Evolutionary conservation across 371 early-diverging fungal genomes (phyloP).

Genomic region (Mucor mucedo): DNA sequence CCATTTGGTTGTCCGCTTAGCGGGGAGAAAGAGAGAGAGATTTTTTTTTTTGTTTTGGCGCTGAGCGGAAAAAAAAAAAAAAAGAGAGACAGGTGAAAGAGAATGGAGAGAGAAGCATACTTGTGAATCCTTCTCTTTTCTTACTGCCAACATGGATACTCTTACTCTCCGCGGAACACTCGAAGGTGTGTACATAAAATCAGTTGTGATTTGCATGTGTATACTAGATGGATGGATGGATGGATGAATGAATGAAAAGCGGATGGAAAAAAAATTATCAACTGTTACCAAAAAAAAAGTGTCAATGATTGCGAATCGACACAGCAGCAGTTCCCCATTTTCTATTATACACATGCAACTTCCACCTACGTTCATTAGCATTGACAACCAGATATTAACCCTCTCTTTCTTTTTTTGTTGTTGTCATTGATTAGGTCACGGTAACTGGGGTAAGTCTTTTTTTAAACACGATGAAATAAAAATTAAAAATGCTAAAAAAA

Average conservation of each 20-base stretch:
- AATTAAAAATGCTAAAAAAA: background rate
- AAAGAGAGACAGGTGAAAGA: background rate
- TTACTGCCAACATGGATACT: slow-evolving; percentile 56
- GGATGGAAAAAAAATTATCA: too few relatives aligned
- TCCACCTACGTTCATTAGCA: background rate
- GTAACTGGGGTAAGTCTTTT: slow-evolving; percentile 47
- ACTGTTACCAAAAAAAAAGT: background rate
- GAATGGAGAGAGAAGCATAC: slow-evolving; percentile 4
- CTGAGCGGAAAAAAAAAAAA: too few relatives aligned
- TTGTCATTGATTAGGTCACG: slow-evolving; percentile 35
- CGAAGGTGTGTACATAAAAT: slow-evolving; percentile 39
- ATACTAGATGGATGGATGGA: slow-evolving; percentile 23
- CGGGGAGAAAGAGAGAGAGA: too few relatives aligned
- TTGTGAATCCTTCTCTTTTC: slow-evolving; percentile 45
- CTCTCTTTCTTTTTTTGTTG: slow-evolving; percentile 9
- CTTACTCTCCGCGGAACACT: slow-evolving; percentile 64
- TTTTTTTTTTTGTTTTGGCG: too few relatives aligned
- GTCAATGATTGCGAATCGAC: background rate
- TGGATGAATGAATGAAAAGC: background rate
- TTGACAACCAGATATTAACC: background rate
- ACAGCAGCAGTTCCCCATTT: too few relatives aligned
- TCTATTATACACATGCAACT: background rate
- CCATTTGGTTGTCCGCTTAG: too few relatives aligned
- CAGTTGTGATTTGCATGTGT: slow-evolving; percentile 8
- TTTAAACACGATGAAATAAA: background rate